Base-by-base conservation (phyloP, 1,284 basidiomycete species). In the Rhodotorula sp. region DNA sequence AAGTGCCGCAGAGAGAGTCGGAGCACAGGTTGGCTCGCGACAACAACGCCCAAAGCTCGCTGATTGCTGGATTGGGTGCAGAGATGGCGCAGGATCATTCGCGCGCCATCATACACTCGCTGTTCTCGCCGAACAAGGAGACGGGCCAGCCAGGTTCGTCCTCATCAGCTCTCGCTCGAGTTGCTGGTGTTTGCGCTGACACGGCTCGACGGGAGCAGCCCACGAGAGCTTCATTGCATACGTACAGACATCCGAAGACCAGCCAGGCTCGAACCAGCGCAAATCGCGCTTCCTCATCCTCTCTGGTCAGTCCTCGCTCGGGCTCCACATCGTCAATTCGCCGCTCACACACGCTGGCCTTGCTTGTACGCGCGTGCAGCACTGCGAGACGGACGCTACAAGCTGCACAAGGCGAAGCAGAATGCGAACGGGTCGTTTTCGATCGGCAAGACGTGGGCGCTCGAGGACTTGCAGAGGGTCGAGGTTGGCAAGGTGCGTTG, bases 391-490 rank as follows among this genome's bases (percentile, higher is more conserved):
- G 75, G 75, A 2, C 54, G 55, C 4, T 73, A 80, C 65, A 80
- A 60, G 52, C 58, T 97, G 31, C 93, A 99, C 85, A 99, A 99
- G 81, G 93, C 94, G 11, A 98, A 98, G 81, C 82, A 92, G 69
- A 99, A 99, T 80, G 88, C 89, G 50, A 99, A 98, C 78, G 90
- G 91, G 50, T 88, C 91, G 0, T 99, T 96, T 82, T 97, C 94
- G 28, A 92, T 97, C 64, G 96, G 96, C 30, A 99, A 99, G 83
- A 94, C 94, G 15, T 99, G 96, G 96, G 86, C 85, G 72, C 81
- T 98, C 53, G 81, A 87, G 58, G 92, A 95, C 78, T 84, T 99
- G 73, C 85, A 89, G 64, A 87, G 83, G 46, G 80, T 99, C 57
- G 88, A 94, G 73, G 88, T 94, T 54, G 75, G 87, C 47, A 85